phyloP scores from a whole-genome alignment of 352 stramenopile species.

The Phytophthora palmivora region DNA sequence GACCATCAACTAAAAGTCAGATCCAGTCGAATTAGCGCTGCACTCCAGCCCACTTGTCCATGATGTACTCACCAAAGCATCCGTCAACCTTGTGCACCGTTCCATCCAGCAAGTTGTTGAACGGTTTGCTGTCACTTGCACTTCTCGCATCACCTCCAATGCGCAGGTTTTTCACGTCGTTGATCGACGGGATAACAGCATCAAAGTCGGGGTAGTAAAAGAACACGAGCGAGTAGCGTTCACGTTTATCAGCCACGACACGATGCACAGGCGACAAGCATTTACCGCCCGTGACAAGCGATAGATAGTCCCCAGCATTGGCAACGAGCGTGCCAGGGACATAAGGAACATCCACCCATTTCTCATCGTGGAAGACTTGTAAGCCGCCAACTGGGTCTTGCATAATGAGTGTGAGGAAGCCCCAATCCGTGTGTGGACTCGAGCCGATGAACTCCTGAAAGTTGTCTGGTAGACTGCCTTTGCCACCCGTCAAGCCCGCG shows the following conservation, averaged over 20 bases:
- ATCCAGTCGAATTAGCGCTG: slow-evolving; percentile 46
- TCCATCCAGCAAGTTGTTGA: slow-evolving; percentile 82
- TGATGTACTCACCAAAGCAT: slow-evolving; percentile 85
- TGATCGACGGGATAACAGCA: slow-evolving; percentile 61
- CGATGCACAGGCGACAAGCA: slow-evolving; percentile 80
- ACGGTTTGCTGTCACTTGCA: slow-evolving; percentile 35
- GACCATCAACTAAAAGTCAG: too few species aligned
- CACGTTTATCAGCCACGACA: slow-evolving; percentile 70
- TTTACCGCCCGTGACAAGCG: slow-evolving; percentile 67
- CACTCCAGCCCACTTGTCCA: slow-evolving; percentile 81
- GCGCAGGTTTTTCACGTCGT: slow-evolving; percentile 30
- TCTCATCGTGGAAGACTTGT: slow-evolving; percentile 71
- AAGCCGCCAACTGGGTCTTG: slow-evolving; percentile 77
- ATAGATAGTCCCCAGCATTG: slow-evolving; percentile 86
- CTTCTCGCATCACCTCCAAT: slow-evolving; percentile 54
- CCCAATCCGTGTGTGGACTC: slow-evolving; percentile 87
- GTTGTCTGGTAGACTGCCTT: slow-evolving; percentile 35
- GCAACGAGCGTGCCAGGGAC: slow-evolving; percentile 75
- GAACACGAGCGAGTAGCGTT: slow-evolving; percentile 86
- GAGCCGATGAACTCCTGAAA: slow-evolving; percentile 80
- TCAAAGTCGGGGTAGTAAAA: slow-evolving; percentile 90
- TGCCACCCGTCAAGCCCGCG: slow-evolving; percentile 36
- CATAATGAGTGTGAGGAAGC: slow-evolving; percentile 86
- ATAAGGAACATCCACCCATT: slow-evolving; percentile 82
- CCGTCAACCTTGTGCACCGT: slow-evolving; percentile 60